Percentiles rank a stretch among this genome's conserved stretches.
Evolutionary conservation across 2,329 filamentous ascomycete species (phyloP).

Genomic region (Fusarium verticillioides): DNA sequence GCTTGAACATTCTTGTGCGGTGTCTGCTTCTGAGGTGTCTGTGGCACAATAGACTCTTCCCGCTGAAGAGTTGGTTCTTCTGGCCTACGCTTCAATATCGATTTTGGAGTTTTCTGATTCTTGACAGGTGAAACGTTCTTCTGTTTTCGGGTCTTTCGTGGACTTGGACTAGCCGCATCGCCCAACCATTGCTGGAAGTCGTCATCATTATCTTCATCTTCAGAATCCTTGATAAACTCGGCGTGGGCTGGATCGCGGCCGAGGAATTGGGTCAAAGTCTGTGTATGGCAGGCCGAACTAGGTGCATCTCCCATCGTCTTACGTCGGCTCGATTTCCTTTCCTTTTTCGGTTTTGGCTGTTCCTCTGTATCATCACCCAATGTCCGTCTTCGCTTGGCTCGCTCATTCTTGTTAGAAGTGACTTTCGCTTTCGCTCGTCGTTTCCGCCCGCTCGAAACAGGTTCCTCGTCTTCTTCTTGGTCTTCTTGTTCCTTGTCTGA

Average conservation of each 20-base stretch:
- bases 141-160: constrained; percentile 16
- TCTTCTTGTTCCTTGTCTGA: constrained; percentile 36
- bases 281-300: constrained; percentile 53
- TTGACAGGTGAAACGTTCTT: constrained; percentile 17
- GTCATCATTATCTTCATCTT: constrained; percentile 49
- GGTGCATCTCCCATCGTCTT: constrained; percentile 49
- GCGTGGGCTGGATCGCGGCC: constrained; percentile 31
- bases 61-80: constrained; percentile 26
- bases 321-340: constrained; percentile 37
- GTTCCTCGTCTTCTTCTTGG: constrained; percentile 27
- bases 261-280: constrained; percentile 56
- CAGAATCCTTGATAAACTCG: constrained; percentile 52
- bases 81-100: constrained; percentile 27
- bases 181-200: constrained; percentile 51
- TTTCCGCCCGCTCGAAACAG: constrained; percentile 42
- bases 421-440: constrained; percentile 28
- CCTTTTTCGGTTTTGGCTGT: constrained; percentile 32
- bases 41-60: constrained; percentile 53
- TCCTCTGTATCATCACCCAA: constrained; percentile 40
- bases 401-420: constrained; percentile 15
- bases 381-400: constrained; percentile 45
- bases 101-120: constrained; percentile 30
- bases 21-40: constrained; percentile 57
- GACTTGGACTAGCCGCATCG: constrained; percentile 45
- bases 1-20: constrained; percentile 48